A percentile compares a stretch with the other conserved stretches of the same genome.
Evolutionary conservation across 345 rosid species (phyloP).

Genomic region (Gossypium bickii): DNA sequence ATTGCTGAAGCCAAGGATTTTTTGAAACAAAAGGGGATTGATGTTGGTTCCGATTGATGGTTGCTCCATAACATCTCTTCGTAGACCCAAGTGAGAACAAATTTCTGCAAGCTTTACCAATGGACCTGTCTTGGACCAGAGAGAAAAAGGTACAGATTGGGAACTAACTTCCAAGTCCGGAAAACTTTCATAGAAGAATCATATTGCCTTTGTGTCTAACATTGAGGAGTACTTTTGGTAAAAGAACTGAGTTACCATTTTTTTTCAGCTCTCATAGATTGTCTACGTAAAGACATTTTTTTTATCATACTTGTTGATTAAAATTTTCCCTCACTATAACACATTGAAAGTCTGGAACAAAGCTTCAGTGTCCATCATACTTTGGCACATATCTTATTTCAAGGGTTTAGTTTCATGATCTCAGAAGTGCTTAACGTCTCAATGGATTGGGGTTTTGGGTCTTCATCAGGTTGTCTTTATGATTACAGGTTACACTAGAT

Average conservation of each 20-base stretch:
- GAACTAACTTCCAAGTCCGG: background rate
- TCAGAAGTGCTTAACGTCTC: background rate
- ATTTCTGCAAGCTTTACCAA: background rate
- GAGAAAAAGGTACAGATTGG: background rate
- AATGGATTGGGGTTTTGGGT: background rate
- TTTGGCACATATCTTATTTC: background rate
- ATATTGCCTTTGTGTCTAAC: background rate
- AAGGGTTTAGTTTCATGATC: no score
- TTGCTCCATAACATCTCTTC: background rate
- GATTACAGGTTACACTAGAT: no score
- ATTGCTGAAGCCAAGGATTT: slow-evolving; percentile 72
- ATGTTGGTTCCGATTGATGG: slow-evolving; percentile 48
- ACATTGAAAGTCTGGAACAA: background rate
- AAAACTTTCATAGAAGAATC: background rate
- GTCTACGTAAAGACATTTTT: background rate
- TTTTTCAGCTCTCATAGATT: slow-evolving; percentile 2
- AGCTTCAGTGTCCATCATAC: background rate
- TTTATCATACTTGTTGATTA: background rate
- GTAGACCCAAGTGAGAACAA: background rate
- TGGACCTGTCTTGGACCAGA: background rate
- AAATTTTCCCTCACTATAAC: background rate
- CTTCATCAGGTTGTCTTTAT: background rate
- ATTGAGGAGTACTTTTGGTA: background rate
- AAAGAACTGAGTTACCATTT: slow-evolving; percentile 1
- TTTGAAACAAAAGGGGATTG: slow-evolving; percentile 61